Base-by-base conservation (phyloP, 2,329 filamentous ascomycete genomes). In the Tolypocladium sp. region DNA sequence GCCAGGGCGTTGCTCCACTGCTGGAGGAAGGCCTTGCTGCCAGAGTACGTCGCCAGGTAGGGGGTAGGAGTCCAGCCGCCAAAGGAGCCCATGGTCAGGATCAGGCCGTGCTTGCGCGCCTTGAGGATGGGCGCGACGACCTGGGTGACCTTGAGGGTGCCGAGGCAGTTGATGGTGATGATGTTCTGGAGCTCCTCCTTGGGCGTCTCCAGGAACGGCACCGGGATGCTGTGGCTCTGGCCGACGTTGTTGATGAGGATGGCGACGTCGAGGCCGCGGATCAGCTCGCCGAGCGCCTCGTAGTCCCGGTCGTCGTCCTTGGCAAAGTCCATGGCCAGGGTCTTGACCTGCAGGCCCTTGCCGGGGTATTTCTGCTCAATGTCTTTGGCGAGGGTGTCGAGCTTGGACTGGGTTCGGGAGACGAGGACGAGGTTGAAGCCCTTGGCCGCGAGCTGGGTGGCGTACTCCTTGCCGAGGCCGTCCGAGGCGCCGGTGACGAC, bases 161-260 rank as follows among this genome's bases (percentile, higher is more conserved):
- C 93, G 62, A 89, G 79, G 76, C 93, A 97, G 78, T 99, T 99
- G 82, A 99, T 92, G 57, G 87, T 92, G 74, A 99, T 87, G 69
- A 99, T 99, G 70, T 90, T 86, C 68, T 88, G 82, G 70, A 99
- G 84, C 77, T 97, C 94, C 60, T 88, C 79, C 69, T 86, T 82
- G 15, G 86, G 76, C 0, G 93, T 97, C 68, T 91, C 83, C 56
- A 89, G 78, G 77, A 99, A 99, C 0, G 92, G 83, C 0, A 96
- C 91, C 2, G 94, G 94, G 58, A 97, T 96, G 73, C 82, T 88
- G 79, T 99, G 94, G 74, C 90, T 95, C 73, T 92, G 88, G 64
- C 94, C 94, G 58, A 99, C 94, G 69, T 99, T 99, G 82, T 99
- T 99, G 80, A 99, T 82, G 63, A 99, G 78, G 62, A 99, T 89